Evolutionary conservation across 805 yeast genomes (phyloP), one percentile per base, ranked within the genome.

Genomic region (Starmerella riodocensis): DNA sequence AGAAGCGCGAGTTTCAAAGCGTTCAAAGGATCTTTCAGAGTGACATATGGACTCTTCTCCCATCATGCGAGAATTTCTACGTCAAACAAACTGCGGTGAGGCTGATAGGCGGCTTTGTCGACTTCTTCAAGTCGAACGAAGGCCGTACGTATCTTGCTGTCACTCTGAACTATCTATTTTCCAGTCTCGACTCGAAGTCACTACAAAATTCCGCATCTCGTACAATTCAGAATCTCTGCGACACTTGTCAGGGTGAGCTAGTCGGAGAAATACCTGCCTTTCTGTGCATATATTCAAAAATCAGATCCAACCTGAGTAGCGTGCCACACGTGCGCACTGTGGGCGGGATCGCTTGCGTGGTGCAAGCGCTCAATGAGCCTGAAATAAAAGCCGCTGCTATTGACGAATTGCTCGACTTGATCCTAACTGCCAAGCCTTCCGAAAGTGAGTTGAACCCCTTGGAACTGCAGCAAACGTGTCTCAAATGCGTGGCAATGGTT

Each of bases 401-500:
- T 7, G 46, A 27, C 23, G 44, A 26, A 17, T 46, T 42, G 14
- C 36, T 45, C 21, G 35, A 34, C 2, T 20, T 39, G 13, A 30
- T 39, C 6, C 8, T 29, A 39, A 48, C 37, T 24, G 40, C 31
- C 25, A 33, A 36, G 32, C 37, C 34, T 35, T 22, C 39, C 30
- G 21, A 22, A 37, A n/a, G 40, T 43, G 4, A 23, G 57, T 53
- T 16, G 14, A 51, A 47, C 22, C 11, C 32, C 14, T 44, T 45
- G 5, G 62, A 63, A 24, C 47, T 58, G 3, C 74, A 70, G 1
- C 53, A 66, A 2, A 76, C 85, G 19, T 57, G 81, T 33, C 56
- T 82, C 20, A 60, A 70, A 12, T 79, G 84, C 52, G 56, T 84
- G 0, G 66, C 67, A n/a, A 81, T 78, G 38, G 61, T 83, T 3